Evolutionary conservation across 73 alveolate species (phyloP).

Genomic region (Effrenium voratum): DNA sequence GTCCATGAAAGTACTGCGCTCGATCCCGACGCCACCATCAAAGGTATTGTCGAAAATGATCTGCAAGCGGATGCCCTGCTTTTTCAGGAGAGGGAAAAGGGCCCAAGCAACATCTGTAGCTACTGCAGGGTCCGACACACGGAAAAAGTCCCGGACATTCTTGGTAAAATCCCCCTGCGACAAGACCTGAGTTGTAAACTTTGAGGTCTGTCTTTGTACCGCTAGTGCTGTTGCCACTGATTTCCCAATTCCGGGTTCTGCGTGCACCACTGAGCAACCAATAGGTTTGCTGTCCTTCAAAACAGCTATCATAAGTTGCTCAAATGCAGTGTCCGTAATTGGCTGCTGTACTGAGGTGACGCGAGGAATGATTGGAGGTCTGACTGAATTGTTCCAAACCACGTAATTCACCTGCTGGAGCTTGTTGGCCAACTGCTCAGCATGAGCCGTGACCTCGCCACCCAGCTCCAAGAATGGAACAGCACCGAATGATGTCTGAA

Average conservation of each 20-base stretch:
- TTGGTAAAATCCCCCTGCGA: neutral
- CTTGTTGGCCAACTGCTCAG: neutral
- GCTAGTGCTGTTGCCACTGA: neutral
- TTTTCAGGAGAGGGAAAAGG: neutral
- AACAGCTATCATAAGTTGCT: neutral
- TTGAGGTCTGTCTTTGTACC: neutral
- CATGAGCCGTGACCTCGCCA: slow-evolving; percentile 1
- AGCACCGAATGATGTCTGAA: neutral
- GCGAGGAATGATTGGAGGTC: neutral
- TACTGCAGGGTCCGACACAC: neutral
- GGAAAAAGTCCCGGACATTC: neutral
- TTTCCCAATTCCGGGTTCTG: neutral
- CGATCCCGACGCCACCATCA: too few species aligned
- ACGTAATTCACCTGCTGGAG: too few species aligned
- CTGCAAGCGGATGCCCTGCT: neutral
- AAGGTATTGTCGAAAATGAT: neutral
- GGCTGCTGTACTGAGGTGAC: neutral
- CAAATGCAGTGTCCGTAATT: neutral
- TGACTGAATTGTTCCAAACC: neutral
- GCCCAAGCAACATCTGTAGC: neutral
- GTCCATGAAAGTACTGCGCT: neutral
- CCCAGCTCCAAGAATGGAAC: neutral
- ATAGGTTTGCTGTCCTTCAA: neutral
- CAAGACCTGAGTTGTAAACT: neutral
- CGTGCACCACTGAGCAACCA: neutral